A percentile compares a stretch with the other conserved stretches of the same genome.
phyloP scores from a whole-genome alignment of 257 asterid genomes.

The Ligustrum vulgare region DNA sequence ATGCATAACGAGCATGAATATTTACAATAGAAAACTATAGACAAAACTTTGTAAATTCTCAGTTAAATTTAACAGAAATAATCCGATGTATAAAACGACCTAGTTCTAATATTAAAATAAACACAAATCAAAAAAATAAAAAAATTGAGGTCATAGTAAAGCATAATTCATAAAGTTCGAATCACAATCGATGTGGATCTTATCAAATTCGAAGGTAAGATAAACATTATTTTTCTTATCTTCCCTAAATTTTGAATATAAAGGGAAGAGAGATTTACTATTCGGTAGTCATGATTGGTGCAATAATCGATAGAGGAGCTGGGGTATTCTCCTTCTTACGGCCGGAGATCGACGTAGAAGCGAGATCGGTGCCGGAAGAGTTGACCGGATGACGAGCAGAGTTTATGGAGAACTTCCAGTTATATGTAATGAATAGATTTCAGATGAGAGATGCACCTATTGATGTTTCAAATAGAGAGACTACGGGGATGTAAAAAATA shows the following conservation, averaged over 20 bases:
- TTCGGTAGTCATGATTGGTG: slow-evolving; percentile 41
- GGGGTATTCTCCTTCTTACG: slow-evolving; percentile 30
- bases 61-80: neutral
- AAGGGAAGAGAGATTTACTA: slow-evolving; percentile 30
- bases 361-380: slow-evolving; percentile 27
- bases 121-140: slow-evolving; percentile 19
- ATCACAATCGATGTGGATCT: slow-evolving; percentile 21
- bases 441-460: neutral
- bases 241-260: neutral
- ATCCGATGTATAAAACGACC: neutral
- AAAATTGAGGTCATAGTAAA: slow-evolving; percentile 2
- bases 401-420: neutral
- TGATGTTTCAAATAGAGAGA: no score
- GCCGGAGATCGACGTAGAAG: slow-evolving; percentile 19
- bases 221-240: neutral
- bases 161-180: slow-evolving; percentile 14
- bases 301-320: slow-evolving; percentile 10
- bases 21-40: neutral
- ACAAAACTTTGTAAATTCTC: neutral
- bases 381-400: slow-evolving; percentile 15
- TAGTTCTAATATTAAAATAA: neutral
- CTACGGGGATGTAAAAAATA: no score
- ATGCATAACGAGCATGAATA: neutral
- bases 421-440: neutral
- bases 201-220: neutral